Evolutionary conservation across 2,329 filamentous ascomycete genomes (phyloP), one percentile per base, ranked within the genome.

Genomic region (Talaromyces sp.): DNA sequence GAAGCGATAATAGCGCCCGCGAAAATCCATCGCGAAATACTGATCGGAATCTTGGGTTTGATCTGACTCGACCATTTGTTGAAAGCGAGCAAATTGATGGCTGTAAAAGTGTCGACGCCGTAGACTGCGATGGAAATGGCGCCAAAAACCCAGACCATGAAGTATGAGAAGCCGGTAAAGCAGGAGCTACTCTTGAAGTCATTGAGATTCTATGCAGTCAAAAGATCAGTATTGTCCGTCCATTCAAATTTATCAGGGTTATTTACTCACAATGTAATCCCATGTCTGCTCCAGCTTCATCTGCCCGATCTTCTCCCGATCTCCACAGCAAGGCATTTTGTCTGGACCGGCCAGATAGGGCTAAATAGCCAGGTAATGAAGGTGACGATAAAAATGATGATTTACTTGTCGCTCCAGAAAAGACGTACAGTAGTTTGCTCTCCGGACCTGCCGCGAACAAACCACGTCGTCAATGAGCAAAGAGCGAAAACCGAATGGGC

Each of bases 1-100:
- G 93, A 98, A 39, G 95, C 82, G 66, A 98, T 89, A 72, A 99
- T 98, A 75, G 93, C 96, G 62, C 86, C 85, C 31, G 91, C 89
- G 74, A 98, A 99, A 74, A 99, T 93, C 92, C 93, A 97, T 79
- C 95, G 96, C 12, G 92, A 90, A 60, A 93, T 84, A 56, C 86
- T 80, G 71, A 96, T 86, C 3, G 87, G 84, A 67, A 98, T 89
- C 44, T 85, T 84, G 1, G 92, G 92, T 69, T 91, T 79, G 69
- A 98, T 89, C 68, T 91, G 84, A 60, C 90, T 91, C 1, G 91
- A 91, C 93, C 93, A 98, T 64, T 86, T 86, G 78, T 96, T 86
- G 79, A 96, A 97, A 62, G 85, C 90, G 58, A 99, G 84, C 44
- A 99, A 82, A 66, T 96, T 96, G 78, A 97, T 85, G 66, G 93